phyloP scores from a whole-genome alignment of 129 eudicot species.

The Dittrichia graveolens region DNA sequence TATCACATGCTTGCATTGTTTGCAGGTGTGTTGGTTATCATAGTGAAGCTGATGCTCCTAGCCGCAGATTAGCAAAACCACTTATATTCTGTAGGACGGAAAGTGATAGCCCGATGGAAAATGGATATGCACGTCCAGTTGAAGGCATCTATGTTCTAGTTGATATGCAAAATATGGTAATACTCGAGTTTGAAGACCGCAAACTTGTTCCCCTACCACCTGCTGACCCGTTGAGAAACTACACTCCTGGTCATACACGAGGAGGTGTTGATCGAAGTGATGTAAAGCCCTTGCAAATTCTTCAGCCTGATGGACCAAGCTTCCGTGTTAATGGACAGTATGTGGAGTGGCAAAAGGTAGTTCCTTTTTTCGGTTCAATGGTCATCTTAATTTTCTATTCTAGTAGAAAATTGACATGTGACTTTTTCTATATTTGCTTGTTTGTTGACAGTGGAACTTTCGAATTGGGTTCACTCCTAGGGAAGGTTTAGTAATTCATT shows the following conservation, averaged over 20 bases:
- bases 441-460: constrained; percentile 75
- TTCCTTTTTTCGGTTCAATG: constrained; percentile 13
- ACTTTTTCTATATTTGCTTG: constrained; percentile 7
- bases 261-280: constrained; percentile 93
- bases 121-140: constrained; percentile 92
- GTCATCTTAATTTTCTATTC: not conserved
- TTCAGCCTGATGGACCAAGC: constrained; percentile 91
- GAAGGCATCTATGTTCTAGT: constrained; percentile 84
- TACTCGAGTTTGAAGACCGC: constrained; percentile 84
- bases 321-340: constrained; percentile 67
- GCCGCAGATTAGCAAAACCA: constrained; percentile 80
- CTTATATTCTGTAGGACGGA: constrained; percentile 92
- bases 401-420: not conserved
- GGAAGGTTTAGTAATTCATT: constrained; percentile 84
- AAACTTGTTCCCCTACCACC: constrained; percentile 92
- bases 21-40: constrained; percentile 89
- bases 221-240: constrained; percentile 90
- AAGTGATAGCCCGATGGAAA: constrained; percentile 91
- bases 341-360: constrained; percentile 93
- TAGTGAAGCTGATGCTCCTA: constrained; percentile 86
- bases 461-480: constrained; percentile 91
- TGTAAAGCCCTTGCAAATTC: constrained; percentile 66
- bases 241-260: constrained; percentile 82
- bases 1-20: not conserved
- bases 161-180: constrained; percentile 90